Evolutionary conservation across 2,329 filamentous ascomycete genomes (phyloP).

Genomic region (Neonectria hederae): DNA sequence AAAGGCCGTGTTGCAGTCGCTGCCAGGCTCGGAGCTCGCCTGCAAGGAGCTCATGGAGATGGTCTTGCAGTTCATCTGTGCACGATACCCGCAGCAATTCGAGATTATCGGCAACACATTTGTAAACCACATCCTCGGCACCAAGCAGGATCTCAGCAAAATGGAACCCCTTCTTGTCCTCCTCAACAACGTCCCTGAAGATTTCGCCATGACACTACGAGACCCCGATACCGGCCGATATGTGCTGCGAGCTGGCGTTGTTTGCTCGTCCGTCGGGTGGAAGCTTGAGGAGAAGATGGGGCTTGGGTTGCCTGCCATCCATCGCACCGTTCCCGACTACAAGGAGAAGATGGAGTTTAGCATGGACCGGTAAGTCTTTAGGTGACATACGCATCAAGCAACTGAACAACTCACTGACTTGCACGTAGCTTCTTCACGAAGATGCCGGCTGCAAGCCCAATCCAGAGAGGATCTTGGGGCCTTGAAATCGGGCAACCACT

Average conservation of each 20-base stretch:
- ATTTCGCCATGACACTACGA: constrained; percentile 81
- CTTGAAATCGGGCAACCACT: constrained; percentile 79
- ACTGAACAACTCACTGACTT: background rate
- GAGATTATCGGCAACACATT: constrained; percentile 67
- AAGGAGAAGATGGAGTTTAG: constrained; percentile 88
- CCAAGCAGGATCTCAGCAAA: constrained; percentile 66
- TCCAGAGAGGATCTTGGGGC: constrained; percentile 87
- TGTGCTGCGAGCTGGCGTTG: constrained; percentile 76
- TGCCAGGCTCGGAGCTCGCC: constrained; percentile 80
- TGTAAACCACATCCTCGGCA: constrained; percentile 74
- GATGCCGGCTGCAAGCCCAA: constrained; percentile 76
- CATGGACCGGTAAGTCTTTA: constrained; percentile 74
- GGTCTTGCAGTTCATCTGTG: constrained; percentile 79
- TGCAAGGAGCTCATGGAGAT: constrained; percentile 92
- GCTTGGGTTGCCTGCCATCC: constrained; percentile 74
- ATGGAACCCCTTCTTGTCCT: constrained; percentile 75
- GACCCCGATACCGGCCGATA: constrained; percentile 78
- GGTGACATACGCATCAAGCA: too few relatives aligned
- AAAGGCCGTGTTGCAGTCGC: constrained; percentile 68
- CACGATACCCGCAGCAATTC: constrained; percentile 82
- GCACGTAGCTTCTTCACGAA: constrained; percentile 77
- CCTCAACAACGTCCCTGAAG: constrained; percentile 82
- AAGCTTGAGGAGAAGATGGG: constrained; percentile 79
- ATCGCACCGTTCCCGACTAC: constrained; percentile 80
- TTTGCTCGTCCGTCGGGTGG: constrained; percentile 86